Evolutionary conservation across 192 early-diverging fungal genomes (phyloP), one percentile per base, ranked within the genome.

Genomic region (Funneliformis geosporum): DNA sequence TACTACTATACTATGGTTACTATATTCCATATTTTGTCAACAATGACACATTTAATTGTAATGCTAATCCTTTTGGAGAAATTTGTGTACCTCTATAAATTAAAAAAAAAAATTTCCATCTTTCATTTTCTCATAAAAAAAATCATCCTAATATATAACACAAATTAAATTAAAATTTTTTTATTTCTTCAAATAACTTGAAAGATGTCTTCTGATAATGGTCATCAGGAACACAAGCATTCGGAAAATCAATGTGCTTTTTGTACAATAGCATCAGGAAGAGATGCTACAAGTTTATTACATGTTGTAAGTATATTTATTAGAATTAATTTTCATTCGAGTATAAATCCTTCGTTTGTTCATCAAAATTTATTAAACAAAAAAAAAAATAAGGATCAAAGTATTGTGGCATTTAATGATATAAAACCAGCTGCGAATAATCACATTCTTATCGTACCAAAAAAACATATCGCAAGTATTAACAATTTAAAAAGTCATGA

Each of bases 401-500:
- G 74, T 0, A 78, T 85, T 47, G 82, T 81, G 39, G 82, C 84
- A 14, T 85, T 85, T 39, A 23, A 83, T 5, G 84, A 85, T 38
- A 81, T 82, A 71, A 83, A 71, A 16, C 84, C 84, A 18, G 78
- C 82, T 18, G 84, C 84, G 27, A 78, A 83, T 10, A 70, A 81
- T 44, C 84, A 85, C 78, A 78, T 85, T 81, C 73, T 85, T 44
- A 78, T 85, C 23, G 73, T 85, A 1, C 80, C 84, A 16, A 77
- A 83, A 23, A 73, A 44, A 14, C 84, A 85, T 72, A 72, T 82
- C 18, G 67, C 82, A 44, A 83, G 39, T 33, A 50, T 83, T 69
- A 82, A 81, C 43, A 66, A 73, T 1, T 47, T 85, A 7, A 83
- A 70, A 8, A 42, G 47, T 1, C 80, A 83, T 2, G 79, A 85